phyloP scores from a whole-genome alignment of 2,329 filamentous ascomycete genomes.

The Fusarium newnesense region DNA sequence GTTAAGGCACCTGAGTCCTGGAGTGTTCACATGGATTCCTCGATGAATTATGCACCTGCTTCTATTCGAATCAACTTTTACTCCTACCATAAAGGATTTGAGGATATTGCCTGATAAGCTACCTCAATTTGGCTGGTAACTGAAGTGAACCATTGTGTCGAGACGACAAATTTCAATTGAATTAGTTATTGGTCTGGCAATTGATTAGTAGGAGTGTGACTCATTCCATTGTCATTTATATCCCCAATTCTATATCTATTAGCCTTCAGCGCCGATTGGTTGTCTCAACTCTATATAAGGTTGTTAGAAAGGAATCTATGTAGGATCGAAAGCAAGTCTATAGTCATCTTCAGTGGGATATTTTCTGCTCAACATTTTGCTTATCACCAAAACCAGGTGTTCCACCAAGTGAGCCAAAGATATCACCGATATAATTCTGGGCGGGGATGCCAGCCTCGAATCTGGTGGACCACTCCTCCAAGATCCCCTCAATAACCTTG shows the following conservation, averaged over 20 bases:
- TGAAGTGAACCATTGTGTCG: neutral
- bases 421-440: constrained; percentile 30
- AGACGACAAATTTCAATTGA: too few relatives aligned
- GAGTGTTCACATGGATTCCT: constrained; percentile 97
- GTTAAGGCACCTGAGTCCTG: constrained; percentile 91
- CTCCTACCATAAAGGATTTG: constrained; percentile 90
- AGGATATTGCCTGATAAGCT: constrained; percentile 83
- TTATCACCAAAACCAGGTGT: constrained; percentile 26
- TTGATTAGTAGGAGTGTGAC: too few relatives aligned
- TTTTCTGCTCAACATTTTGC: neutral
- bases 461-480: constrained; percentile 17
- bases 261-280: neutral
- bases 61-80: constrained; percentile 97
- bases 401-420: constrained; percentile 35
- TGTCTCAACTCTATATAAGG: neutral
- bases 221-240: too few relatives aligned
- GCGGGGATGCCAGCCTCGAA: constrained; percentile 18
- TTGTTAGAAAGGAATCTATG: neutral
- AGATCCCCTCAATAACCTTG: constrained; percentile 21
- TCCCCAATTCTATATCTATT: neutral
- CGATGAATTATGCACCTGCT: constrained; percentile 98
- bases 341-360: neutral
- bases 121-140: constrained; percentile 49
- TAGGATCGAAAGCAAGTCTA: neutral
- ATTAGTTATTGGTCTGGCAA: too few relatives aligned